A percentile compares a stretch with the other conserved stretches of the same genome.
Conservation (phyloP, 1,284 basidiomycete species). For the Sporisorium graminicola region DNA sequence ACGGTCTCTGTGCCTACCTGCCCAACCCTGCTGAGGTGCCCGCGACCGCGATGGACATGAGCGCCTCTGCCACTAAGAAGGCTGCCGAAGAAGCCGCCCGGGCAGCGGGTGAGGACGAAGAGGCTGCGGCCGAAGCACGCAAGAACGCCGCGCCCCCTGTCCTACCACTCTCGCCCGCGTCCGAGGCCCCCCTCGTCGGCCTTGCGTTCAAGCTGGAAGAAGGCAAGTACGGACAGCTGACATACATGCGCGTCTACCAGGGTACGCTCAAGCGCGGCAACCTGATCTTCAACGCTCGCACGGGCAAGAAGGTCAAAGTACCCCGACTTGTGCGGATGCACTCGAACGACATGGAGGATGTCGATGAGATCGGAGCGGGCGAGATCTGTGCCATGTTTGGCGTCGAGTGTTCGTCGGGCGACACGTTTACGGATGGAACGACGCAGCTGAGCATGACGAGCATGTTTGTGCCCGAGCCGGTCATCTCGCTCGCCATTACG, state of each 20-base stretch:
- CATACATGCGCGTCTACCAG: conserved; percentile 99
- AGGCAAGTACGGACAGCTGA: conserved; percentile 95
- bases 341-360: conserved; percentile 98
- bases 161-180: conserved; percentile 61
- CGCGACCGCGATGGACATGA: conserved; percentile 85
- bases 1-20: conserved; percentile 95
- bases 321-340: conserved; percentile 98
- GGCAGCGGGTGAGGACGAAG: conserved; percentile 51
- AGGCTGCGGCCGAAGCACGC: conserved; percentile 53
- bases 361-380: conserved; percentile 93
- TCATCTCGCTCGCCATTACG: conserved; percentile 94
- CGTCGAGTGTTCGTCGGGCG: conserved; percentile 97
- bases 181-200: conserved; percentile 86
- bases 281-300: conserved; percentile 91
- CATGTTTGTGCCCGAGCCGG: conserved; percentile 99
- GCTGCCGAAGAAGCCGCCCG: conserved; percentile 56
- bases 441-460: conserved; percentile 76
- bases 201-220: conserved; percentile 99
- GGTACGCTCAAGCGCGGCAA: conserved; percentile 87
- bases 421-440: conserved; percentile 84
- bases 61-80: conserved; percentile 73
- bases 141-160: conserved; percentile 56
- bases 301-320: conserved; percentile 98
- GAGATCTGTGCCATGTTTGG: conserved; percentile 99
- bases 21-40: conserved; percentile 87